phyloP scores from a whole-genome alignment of 345 rosid genomes.

The Corchorus capsularis region DNA sequence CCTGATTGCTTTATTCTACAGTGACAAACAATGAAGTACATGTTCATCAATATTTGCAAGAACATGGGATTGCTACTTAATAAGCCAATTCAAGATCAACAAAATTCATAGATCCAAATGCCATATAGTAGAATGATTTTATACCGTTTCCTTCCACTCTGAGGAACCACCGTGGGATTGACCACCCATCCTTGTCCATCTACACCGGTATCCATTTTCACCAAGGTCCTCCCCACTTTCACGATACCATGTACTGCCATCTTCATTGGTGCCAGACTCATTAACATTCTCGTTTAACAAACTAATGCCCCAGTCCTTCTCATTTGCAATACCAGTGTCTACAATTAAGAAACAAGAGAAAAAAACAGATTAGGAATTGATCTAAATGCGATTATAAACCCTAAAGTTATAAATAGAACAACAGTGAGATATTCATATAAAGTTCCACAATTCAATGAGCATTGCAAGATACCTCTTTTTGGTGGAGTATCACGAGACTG shows the following conservation, averaged over 20 bases:
- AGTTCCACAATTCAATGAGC: background rate
- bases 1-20: background rate
- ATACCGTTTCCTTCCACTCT: slow-evolving; percentile 96
- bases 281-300: slow-evolving; percentile 76
- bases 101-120: slow-evolving; percentile 18
- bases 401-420: background rate
- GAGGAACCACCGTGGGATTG: slow-evolving; percentile 73
- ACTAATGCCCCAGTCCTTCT: slow-evolving; percentile 95
- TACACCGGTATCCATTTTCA: slow-evolving; percentile 89
- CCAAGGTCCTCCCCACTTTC: slow-evolving; percentile 89
- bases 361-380: slow-evolving; percentile 21
- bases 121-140: slow-evolving; percentile 18
- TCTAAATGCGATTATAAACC: background rate
- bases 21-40: background rate
- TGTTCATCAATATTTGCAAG: background rate
- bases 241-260: slow-evolving; percentile 87
- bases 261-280: slow-evolving; percentile 90
- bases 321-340: slow-evolving; percentile 99
- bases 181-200: slow-evolving; percentile 99
- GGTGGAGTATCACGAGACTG: slow-evolving; percentile 94
- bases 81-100: slow-evolving; percentile 16
- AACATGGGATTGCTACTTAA: background rate
- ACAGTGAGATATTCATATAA: background rate
- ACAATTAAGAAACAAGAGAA: slow-evolving; percentile 24
- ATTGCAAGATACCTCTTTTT: slow-evolving; percentile 64